These are phyloP conservation scores for Penicillium canariense DNA, from an alignment of 495 filamentous ascomycete genomes.

Conservation along the genomic window DNA sequence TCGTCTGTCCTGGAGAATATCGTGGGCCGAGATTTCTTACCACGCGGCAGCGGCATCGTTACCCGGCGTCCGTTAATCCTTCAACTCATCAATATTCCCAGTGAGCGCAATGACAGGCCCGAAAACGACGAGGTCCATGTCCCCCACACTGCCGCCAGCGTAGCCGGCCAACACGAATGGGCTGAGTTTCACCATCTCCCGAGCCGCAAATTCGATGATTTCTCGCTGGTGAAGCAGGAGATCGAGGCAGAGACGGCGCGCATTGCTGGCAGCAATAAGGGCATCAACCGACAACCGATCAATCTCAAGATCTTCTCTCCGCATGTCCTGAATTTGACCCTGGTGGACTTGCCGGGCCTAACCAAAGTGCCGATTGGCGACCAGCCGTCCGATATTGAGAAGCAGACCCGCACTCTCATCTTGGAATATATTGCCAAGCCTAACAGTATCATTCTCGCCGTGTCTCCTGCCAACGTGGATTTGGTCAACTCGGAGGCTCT, in stretches of 20 bases:
- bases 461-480: conserved; percentile 97
- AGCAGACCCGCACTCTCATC: conserved; percentile 95
- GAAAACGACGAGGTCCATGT: conserved; percentile 63
- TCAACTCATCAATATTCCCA: conserved; percentile 96
- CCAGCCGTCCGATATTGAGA: conserved; percentile 97
- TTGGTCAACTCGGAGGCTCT: conserved; percentile 97
- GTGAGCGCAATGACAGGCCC: conserved; percentile 66
- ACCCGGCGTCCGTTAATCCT: conserved; percentile 92
- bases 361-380: conserved; percentile 99
- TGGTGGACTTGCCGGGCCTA: conserved; percentile 93
- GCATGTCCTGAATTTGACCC: conserved; percentile 90
- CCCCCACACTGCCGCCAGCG: conserved; percentile 67
- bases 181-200: conserved; percentile 96
- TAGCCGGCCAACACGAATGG: conserved; percentile 79
- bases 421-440: conserved; percentile 99
- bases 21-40: conserved; percentile 94
- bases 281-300: conserved; percentile 95
- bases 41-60: conserved; percentile 94
- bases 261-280: conserved; percentile 97
- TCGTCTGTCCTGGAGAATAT: conserved; percentile 99
- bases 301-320: conserved; percentile 99
- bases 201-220: conserved; percentile 87
- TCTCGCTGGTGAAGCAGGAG: conserved; percentile 87
- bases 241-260: conserved; percentile 95
- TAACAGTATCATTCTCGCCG: conserved; percentile 95